Evolutionary conservation across 345 rosid genomes (phyloP).

Genomic region (Geranium rotundifolium): DNA sequence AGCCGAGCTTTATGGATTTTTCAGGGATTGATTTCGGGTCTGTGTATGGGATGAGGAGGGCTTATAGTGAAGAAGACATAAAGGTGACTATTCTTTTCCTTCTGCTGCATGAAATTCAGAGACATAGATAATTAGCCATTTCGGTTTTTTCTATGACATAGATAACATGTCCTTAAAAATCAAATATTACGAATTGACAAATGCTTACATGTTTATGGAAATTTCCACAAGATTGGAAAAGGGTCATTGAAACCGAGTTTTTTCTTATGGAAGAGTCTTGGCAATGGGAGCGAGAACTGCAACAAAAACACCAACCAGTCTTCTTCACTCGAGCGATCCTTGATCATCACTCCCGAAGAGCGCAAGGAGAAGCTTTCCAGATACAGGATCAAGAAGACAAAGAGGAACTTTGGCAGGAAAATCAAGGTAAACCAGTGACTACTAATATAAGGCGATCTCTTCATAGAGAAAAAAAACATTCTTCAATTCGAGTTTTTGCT

Average conservation of each 20-base stretch:
- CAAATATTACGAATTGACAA: slow-evolving; percentile 10
- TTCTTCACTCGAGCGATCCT: slow-evolving; percentile 49
- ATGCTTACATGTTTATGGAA: slow-evolving; percentile 28
- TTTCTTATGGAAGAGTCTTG: slow-evolving; percentile 76
- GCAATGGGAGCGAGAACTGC: slow-evolving; percentile 20
- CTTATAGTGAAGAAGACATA: slow-evolving; percentile 94
- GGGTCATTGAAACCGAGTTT: slow-evolving; percentile 31
- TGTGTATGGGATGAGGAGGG: slow-evolving; percentile 78
- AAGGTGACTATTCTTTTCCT: slow-evolving; percentile 37
- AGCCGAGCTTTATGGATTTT: slow-evolving; percentile 53
- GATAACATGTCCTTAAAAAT: neutral
- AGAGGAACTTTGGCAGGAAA: slow-evolving; percentile 92
- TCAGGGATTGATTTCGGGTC: slow-evolving; percentile 48
- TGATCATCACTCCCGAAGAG: slow-evolving; percentile 49
- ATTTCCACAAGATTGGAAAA: slow-evolving; percentile 44
- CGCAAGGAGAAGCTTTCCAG: slow-evolving; percentile 94
- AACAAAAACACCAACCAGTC: slow-evolving; percentile 36
- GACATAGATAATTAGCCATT: too few species aligned
- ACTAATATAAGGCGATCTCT: too few species aligned
- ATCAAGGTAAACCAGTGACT: slow-evolving; percentile 58
- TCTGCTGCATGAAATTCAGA: too few species aligned
- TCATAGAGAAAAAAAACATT: too few species aligned
- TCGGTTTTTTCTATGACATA: neutral
- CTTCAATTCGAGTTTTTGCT: neutral
- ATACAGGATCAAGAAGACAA: slow-evolving; percentile 86